Percentiles rank a stretch among this genome's conserved stretches.
Conservation (phyloP, 371 early-diverging fungal species). For the Mortierella polycephala region DNA sequence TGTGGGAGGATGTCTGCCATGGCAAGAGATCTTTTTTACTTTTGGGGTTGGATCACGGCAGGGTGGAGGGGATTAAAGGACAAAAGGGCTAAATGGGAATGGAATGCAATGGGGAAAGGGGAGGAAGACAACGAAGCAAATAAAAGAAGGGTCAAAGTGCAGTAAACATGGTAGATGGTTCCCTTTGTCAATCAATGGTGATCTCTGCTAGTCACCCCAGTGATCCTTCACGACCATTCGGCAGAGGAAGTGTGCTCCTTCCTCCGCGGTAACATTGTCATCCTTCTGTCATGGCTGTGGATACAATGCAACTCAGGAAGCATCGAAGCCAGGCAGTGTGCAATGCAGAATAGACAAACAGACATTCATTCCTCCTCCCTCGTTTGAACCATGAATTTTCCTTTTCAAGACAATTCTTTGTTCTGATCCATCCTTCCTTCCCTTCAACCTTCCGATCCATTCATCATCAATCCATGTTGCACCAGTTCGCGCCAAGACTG, state of each 20-base stretch:
- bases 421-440: neutral
- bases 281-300: no score
- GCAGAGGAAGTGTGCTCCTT: no score
- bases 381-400: neutral
- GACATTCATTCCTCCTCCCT: no score
- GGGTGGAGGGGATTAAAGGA: neutral
- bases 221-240: no score
- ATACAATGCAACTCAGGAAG: no score
- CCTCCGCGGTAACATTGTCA: no score
- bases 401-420: neutral
- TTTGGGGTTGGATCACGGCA: neutral
- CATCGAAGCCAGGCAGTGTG: no score
- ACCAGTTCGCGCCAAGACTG: constrained; percentile 11
- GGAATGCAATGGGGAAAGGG: neutral
- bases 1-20: constrained; percentile 49
- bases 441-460: neutral
- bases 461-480: constrained; percentile 2
- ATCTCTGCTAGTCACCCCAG: no score
- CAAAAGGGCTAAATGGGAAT: neutral
- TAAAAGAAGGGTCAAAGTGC: no score
- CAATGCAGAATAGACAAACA: no score
- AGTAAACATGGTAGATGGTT: no score
- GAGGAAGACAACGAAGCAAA: neutral
- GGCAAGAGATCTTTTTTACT: neutral
- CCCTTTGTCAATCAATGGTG: no score